Base-by-base conservation (phyloP, 371 early-diverging fungal genomes). In the Mortierella sp. region DNA sequence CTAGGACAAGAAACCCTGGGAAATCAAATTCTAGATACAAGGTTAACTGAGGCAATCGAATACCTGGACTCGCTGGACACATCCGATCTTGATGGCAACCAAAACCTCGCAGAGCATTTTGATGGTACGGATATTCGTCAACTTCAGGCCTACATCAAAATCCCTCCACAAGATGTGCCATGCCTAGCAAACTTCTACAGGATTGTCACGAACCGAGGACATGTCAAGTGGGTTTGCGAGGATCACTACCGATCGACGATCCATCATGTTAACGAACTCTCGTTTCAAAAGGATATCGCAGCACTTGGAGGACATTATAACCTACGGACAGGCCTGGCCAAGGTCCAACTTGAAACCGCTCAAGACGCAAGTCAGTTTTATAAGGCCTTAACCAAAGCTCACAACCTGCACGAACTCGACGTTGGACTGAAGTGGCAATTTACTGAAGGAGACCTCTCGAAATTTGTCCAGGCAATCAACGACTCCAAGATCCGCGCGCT, bases 221-320 rank as follows among this genome's bases (percentile, higher is more conserved):
- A 49, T 54, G 77, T 59, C 64, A 77, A 77, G 47, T 77, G 77
- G 77, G 45, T 77, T 16, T 77, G 77, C 26, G 68, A 71, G 60
- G 77, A 71, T 14, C 77, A 77, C 24, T 71, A 68, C 43, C 72
- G 59, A 30, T 64, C 64, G 28, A 68, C 77, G 14, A 57, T 77
- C 18, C 64, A 64, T 28, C 20, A 57, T 37, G 54, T 30, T 16
- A 66, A 71, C 18, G 77, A 72, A 20, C 26, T 68, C 43, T 22
- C 20, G 12, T 72, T 77, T 64, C 68, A 68, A n/a, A 63, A 60
- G 22, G 72, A 77, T 0, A 52, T 72, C 26, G 12, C 59, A 4
- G 43, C 18, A 3, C 47, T 77, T 5, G 61, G 61, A 4, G 72
- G 77, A 32, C 66, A 60, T 2, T 72, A 77, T 32, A 62, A 71